Base-by-base conservation (phyloP, 2,329 filamentous ascomycete genomes). In the Claviceps spartinae region DNA sequence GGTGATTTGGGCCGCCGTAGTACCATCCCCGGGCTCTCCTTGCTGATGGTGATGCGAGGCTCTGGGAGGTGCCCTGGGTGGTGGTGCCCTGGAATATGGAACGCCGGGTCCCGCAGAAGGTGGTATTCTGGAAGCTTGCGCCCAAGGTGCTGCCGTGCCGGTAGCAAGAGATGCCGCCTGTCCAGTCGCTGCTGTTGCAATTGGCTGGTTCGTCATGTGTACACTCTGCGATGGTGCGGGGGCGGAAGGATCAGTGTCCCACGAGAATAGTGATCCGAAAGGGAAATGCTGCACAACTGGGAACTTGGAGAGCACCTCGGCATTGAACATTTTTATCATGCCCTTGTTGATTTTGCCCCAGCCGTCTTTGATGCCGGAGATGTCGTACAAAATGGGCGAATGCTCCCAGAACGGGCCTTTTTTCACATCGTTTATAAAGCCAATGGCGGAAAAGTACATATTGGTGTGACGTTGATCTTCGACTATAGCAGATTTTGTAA, bases 261-360 rank as follows among this genome's bases (percentile, higher is more conserved):
- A 91, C 40, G 77, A 79, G 63, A 91, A 88, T n/a, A 93, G 70
- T 5, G 82, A 85, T 26, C 87, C 87, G 58, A 93, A 91, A 2
- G 77, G 79, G 59, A 93, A 97, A 68, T 98, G 93, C 68, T 98
- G 93, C n/a, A 98, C 88, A 2, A 98, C 93, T 2, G 93, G 93
- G 63, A 96, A 96, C 67, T 98, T 98, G 41, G 86, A 88, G 14
- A 98, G 74, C 3, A 98, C 93, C 71, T 98, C 93, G 18, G 88
- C 93, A 59, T 94, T 89, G 71, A 91, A 98, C 93, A 98, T 98
- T 69, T 97, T 98, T 62, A 98, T 81, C 93, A 98, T 97, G 49
- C 93, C 93, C 83, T 90, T 90, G 69, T 98, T 97, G 62, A 98
- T 95, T 73, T 98, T 98, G 38, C 86, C 93, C 93, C 93, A 98